Conservation (phyloP, 2,329 filamentous ascomycete species). For the Ceratocystis papillata region DNA sequence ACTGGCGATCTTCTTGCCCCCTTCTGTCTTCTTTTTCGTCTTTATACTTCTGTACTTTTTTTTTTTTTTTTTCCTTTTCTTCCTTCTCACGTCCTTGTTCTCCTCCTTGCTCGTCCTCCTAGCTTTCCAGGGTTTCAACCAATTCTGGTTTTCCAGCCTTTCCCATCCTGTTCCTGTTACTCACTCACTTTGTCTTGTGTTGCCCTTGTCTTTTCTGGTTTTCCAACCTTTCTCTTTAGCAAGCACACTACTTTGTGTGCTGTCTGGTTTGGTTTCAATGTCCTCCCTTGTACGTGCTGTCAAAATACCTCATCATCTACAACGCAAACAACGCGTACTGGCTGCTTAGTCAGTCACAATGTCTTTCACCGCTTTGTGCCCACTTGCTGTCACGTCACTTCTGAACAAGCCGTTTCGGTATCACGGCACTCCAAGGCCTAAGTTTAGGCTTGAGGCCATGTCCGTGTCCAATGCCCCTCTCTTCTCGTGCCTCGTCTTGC, state of each 20-base stretch:
- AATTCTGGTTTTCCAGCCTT: not conserved
- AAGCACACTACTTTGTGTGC: not conserved
- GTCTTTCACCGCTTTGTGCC: slow-evolving; percentile 8
- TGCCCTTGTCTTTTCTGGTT: not conserved
- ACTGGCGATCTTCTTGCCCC: slow-evolving; percentile 8
- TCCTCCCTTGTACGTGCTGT: not conserved
- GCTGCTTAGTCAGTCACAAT: not conserved
- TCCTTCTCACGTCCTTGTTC: not conserved
- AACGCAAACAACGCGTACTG: not conserved
- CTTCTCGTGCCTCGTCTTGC: not conserved
- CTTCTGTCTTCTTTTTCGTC: slow-evolving; percentile 6
- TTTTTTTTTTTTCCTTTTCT: not conserved
- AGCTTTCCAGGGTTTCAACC: not conserved
- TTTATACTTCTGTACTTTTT: not conserved
- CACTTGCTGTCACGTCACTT: slow-evolving; percentile 8
- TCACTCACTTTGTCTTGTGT: not conserved
- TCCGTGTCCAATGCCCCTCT: not conserved
- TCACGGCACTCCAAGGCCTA: not conserved
- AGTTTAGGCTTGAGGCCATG: not conserved
- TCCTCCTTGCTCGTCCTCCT: not conserved
- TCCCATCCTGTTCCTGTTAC: not conserved
- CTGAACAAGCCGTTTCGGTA: slow-evolving; percentile 8
- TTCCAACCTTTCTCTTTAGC: not conserved
- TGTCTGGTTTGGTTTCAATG: not conserved
- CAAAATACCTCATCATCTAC: not conserved